These are phyloP conservation scores for Pogostemon cablin DNA, from an alignment of 257 asterid genomes.

Conservation along the genomic window DNA sequence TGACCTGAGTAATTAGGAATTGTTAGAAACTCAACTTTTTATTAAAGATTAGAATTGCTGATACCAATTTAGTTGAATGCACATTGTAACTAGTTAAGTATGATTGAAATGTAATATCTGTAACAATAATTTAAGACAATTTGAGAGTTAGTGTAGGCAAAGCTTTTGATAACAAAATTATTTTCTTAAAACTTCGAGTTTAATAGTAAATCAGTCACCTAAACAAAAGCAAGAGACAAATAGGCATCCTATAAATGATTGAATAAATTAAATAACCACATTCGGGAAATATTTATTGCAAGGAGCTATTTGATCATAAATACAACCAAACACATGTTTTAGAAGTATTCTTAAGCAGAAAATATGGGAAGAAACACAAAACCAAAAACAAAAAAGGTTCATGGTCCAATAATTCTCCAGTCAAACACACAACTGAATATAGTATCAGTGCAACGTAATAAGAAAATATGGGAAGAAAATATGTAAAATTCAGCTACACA, in stretches of 20 bases:
- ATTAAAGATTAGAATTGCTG: not conserved
- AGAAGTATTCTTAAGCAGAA: not conserved
- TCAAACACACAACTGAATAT: not conserved
- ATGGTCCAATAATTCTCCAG: not conserved
- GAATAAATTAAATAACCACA: slow-evolving; percentile 1
- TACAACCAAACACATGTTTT: no score
- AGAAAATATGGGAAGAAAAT: slow-evolving; percentile 1
- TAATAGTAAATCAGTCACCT: not conserved
- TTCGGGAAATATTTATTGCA: not conserved
- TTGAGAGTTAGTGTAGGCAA: not conserved
- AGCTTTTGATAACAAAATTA: slow-evolving; percentile 1
- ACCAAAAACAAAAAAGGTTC: not conserved
- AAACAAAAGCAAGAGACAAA: slow-evolving; percentile 14
- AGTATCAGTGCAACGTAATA: not conserved
- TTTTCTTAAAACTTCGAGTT: slow-evolving; percentile 1
- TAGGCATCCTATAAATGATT: not conserved
- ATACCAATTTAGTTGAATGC: not conserved
- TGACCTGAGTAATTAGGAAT: slow-evolving; percentile 57
- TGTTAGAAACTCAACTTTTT: not conserved
- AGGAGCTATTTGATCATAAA: not conserved
- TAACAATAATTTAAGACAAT: not conserved
- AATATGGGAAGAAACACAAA: no score
- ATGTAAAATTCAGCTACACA: not conserved
- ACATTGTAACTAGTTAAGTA: not conserved
- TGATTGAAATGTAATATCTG: not conserved